phyloP scores from a whole-genome alignment of 306 rosid genomes.

The Cajanus cajan region DNA sequence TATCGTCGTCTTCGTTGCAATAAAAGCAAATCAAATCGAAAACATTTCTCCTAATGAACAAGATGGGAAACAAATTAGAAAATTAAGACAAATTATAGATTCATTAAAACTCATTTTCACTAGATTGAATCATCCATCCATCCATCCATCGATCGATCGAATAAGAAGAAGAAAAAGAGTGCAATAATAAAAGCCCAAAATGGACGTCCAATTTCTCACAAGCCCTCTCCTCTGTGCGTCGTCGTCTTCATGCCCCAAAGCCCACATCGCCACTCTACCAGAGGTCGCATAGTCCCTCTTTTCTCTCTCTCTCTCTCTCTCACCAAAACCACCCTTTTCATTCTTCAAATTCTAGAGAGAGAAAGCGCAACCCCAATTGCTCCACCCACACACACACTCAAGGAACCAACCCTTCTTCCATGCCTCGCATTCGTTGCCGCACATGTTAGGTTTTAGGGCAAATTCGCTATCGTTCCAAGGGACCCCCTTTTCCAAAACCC shows the following conservation, averaged over 20 bases:
- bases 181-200: constrained; percentile 70
- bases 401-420: constrained; percentile 38
- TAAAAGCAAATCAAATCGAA: not conserved
- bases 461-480: not conserved
- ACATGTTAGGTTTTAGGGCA: no score
- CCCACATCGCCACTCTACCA: constrained; percentile 75
- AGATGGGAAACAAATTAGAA: not conserved
- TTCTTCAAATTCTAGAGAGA: constrained; percentile 35
- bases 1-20: not conserved
- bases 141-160: no score
- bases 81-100: not conserved
- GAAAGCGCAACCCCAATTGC: constrained; percentile 40
- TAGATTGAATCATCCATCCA: not conserved
- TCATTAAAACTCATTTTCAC: not conserved
- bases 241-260: constrained; percentile 79
- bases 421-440: constrained; percentile 53
- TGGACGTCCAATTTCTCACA: constrained; percentile 51
- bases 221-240: constrained; percentile 68
- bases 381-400: constrained; percentile 16
- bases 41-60: not conserved
- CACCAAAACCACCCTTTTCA: constrained; percentile 8
- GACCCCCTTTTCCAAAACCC: constrained; percentile 71
- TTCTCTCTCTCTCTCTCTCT: not conserved
- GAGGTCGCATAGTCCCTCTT: constrained; percentile 74
- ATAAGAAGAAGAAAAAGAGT: not conserved